phyloP scores from a whole-genome alignment of 2,329 filamentous ascomycete species.

The Clarireedia hainanense region DNA sequence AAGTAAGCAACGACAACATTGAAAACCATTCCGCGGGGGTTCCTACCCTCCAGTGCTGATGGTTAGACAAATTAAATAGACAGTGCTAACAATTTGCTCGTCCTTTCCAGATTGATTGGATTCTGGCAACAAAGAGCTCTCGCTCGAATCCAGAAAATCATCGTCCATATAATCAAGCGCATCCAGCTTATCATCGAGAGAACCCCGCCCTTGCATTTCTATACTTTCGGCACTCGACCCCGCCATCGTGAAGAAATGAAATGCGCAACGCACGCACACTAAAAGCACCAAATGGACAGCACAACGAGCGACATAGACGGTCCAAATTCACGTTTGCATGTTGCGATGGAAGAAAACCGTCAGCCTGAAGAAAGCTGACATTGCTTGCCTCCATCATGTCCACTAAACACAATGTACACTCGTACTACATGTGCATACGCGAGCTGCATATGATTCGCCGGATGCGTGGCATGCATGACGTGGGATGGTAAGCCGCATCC shows the following conservation, averaged over 20 bases:
- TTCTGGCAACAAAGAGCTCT: not conserved
- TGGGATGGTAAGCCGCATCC: not conserved
- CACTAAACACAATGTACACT: not conserved
- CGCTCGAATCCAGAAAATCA: not conserved
- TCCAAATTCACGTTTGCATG: no score
- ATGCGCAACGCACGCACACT: no score
- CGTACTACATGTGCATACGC: not conserved
- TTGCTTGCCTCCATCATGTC: not conserved
- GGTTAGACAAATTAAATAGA: slow-evolving; percentile 2
- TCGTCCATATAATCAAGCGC: not conserved
- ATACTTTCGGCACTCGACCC: not conserved
- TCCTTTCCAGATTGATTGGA: not conserved
- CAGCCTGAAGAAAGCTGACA: not conserved
- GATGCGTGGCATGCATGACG: not conserved
- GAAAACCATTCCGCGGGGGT: not conserved
- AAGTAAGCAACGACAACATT: not conserved
- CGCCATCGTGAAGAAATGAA: not conserved
- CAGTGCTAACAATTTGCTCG: not conserved
- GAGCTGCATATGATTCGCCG: not conserved
- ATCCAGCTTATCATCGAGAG: not conserved
- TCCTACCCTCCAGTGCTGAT: slow-evolving; percentile 9
- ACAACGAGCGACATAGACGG: no score
- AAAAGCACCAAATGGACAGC: no score
- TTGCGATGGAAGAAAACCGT: no score
- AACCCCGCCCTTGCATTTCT: not conserved